Percentiles rank a stretch among this genome's conserved stretches.
These are phyloP conservation scores for Thelephora ganbajun DNA, from an alignment of 768 basidiomycete genomes.

Conservation along the genomic window DNA sequence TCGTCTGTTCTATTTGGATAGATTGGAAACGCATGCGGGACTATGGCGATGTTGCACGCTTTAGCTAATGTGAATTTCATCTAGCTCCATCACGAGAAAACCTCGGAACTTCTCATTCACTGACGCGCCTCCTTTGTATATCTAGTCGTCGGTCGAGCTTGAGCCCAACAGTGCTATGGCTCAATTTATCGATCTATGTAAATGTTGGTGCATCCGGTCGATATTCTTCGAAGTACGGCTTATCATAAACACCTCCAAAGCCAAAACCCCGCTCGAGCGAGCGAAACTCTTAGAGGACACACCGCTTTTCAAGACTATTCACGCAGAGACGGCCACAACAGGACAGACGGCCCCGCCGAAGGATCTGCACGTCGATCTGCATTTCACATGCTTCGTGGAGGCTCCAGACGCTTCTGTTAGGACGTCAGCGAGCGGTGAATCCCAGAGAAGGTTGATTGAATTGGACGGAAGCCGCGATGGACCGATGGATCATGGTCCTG, in stretches of 20 bases:
- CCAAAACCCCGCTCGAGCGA: slow-evolving; percentile 57
- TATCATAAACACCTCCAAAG: slow-evolving; percentile 20
- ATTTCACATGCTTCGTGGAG: slow-evolving; percentile 80
- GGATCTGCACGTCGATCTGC: slow-evolving; percentile 59
- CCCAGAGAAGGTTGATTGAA: slow-evolving; percentile 46
- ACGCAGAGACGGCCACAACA: slow-evolving; percentile 48
- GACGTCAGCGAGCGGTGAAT: slow-evolving; percentile 9
- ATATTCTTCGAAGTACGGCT: neutral
- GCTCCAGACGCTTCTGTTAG: slow-evolving; percentile 28
- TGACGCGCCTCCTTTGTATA: slow-evolving; percentile 19
- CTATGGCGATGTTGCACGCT: slow-evolving; percentile 75
- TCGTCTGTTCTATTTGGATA: slow-evolving; percentile 13
- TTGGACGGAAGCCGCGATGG: slow-evolving; percentile 70
- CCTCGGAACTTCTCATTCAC: slow-evolving; percentile 24
- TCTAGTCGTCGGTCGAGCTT: neutral
- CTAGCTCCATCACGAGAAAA: neutral
- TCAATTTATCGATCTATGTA: neutral
- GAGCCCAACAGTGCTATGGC: neutral
- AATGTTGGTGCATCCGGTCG: neutral
- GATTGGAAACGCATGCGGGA: slow-evolving; percentile 81
- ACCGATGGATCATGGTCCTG: slow-evolving; percentile 68
- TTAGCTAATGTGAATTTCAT: slow-evolving; percentile 53
- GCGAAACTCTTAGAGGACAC: slow-evolving; percentile 66
- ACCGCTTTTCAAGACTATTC: slow-evolving; percentile 63
- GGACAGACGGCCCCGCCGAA: slow-evolving; percentile 53